Percentiles rank a stretch among this genome's conserved stretches.
Evolutionary conservation across 2,329 filamentous ascomycete genomes (phyloP).

Genomic region (Volutella citrinella): DNA sequence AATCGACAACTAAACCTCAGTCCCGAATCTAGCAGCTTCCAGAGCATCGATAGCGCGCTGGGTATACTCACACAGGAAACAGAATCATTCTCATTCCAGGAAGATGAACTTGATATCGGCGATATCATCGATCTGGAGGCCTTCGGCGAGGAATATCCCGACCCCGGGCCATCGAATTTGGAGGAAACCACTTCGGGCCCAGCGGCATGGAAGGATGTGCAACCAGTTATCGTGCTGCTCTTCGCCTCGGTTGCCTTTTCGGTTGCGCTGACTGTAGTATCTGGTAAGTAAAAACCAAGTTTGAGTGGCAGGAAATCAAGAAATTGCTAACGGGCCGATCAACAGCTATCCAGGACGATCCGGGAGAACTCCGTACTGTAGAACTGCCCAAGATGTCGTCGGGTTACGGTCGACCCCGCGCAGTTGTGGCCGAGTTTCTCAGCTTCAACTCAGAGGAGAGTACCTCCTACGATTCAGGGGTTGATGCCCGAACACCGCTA

Average conservation of each 20-base stretch:
- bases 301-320: too few species aligned
- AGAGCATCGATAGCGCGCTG: slow-evolving; percentile 4
- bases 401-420: slow-evolving; percentile 13
- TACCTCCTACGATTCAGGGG: slow-evolving; percentile 18
- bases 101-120: slow-evolving; percentile 7
- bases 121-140: slow-evolving; percentile 15
- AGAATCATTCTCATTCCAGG: slow-evolving; percentile 8
- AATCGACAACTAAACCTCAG: background rate
- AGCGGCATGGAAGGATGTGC: slow-evolving; percentile 4
- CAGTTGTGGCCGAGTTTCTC: slow-evolving; percentile 17
- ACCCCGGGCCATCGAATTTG: background rate
- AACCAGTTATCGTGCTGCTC: slow-evolving; percentile 14
- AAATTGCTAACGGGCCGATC: slow-evolving; percentile 2
- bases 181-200: background rate
- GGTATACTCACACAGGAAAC: slow-evolving; percentile 8
- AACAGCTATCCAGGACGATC: slow-evolving; percentile 17
- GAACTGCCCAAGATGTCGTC: slow-evolving; percentile 6
- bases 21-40: slow-evolving; percentile 1
- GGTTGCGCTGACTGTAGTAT: slow-evolving; percentile 11
- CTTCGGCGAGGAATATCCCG: slow-evolving; percentile 2
- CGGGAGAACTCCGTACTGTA: slow-evolving; percentile 5
- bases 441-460: slow-evolving; percentile 12
- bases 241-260: slow-evolving; percentile 22
- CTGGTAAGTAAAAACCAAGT: slow-evolving; percentile 18
- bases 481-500: slow-evolving; percentile 12